Base-by-base conservation (phyloP, 306 rosid species). In the Lupinus albus region DNA sequence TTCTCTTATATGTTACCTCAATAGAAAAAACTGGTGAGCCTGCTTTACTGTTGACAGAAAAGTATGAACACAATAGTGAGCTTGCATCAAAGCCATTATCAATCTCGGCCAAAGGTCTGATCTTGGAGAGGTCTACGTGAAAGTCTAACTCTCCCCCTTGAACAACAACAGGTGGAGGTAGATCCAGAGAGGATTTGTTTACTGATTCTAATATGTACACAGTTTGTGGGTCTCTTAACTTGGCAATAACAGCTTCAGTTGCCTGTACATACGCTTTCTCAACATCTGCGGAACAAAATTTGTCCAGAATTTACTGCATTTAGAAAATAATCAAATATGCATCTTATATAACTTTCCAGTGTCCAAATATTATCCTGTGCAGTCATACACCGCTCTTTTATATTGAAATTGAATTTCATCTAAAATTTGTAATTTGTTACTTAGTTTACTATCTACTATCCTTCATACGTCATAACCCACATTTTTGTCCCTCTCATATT, bases 121-220 rank as follows among this genome's bases (percentile, higher is more conserved):
- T 25, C 56, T 71, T 79, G 57, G 91, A 81, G 70, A 80, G 74
- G 58, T 82, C 74, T 38, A 79, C 21, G 4, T 21, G 61, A 62
- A 82, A 84, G 74, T 88, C 97, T 85, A 93, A 75, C 25, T 89
- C 80, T 49, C 13, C 57, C 61, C 93, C 87, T 21, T 79, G 87
- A 61, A 92, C 59, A 76, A 92, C 67, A 67, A 81, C 78, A 25
- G 94, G 94, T 13, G 74, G 61, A 66, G 81, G 87, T 66, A 49
- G 68, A 70, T 88, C 97, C 12, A 25, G 60, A 42, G 83, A 77
- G 53, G 58, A 47, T 78, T 83, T 80, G 51, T 63, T 58, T 51
- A 47, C 20, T 11, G 80, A 20, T 74, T 87, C 91, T 56, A 84
- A 76, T 54, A 89, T 28, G 79, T 84, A 92, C 47, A 67, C 86